A percentile compares a stretch with the other conserved stretches of the same genome.
phyloP scores from a whole-genome alignment of 139 green algal species.

The Coccomyxa sp. region DNA sequence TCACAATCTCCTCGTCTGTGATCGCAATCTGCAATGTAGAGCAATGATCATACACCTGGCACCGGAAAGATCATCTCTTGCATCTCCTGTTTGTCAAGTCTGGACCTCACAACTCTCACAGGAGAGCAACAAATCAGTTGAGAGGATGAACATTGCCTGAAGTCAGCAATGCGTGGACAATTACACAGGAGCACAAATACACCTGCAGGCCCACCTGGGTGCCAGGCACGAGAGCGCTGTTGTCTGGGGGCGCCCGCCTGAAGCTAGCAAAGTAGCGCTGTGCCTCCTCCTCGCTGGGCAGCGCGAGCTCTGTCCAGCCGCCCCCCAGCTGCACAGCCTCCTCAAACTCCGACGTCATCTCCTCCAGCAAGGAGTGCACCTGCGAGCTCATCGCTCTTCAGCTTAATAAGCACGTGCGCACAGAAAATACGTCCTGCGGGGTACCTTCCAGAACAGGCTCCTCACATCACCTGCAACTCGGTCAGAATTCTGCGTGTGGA shows the following conservation, averaged over 20 bases:
- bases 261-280: not conserved
- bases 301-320: not conserved
- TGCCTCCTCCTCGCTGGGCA: slow-evolving; percentile 1
- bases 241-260: not conserved
- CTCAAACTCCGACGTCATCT: not conserved
- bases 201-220: not conserved
- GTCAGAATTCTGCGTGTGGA: too few species aligned
- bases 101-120: too few species aligned
- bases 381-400: not conserved
- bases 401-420: too few species aligned
- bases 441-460: too few species aligned
- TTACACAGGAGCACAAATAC: not conserved
- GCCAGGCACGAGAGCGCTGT: not conserved
- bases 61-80: too few species aligned
- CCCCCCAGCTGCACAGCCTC: not conserved
- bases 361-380: not conserved
- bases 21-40: not conserved
- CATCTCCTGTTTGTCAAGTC: too few species aligned
- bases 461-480: too few species aligned
- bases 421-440: too few species aligned
- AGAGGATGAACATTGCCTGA: not conserved
- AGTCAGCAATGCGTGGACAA: not conserved
- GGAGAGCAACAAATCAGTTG: too few species aligned
- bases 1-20: slow-evolving; percentile 32
- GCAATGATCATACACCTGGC: not conserved